Evolutionary conservation across 1,284 basidiomycete genomes (phyloP).

Genomic region (Tilletia horrida): DNA sequence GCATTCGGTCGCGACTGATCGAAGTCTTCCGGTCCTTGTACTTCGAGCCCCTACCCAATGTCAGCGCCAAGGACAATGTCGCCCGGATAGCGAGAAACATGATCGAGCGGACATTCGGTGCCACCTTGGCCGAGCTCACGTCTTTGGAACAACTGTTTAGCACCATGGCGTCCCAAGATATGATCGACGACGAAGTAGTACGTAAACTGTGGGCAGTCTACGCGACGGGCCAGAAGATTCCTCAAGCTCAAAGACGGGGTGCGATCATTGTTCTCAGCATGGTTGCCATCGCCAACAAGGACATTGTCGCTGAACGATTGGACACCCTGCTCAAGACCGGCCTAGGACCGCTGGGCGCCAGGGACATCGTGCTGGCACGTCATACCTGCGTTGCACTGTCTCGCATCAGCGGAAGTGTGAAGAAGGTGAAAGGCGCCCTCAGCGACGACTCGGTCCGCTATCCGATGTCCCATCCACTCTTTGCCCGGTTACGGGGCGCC

Average conservation of each 20-base stretch:
- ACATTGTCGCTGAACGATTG: constrained; percentile 80
- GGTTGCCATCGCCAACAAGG: constrained; percentile 80
- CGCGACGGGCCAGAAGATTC: constrained; percentile 56
- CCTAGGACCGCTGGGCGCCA: constrained; percentile 70
- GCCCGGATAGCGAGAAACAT: constrained; percentile 97
- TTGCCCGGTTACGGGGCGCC: constrained; percentile 73
- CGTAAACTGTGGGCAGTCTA: constrained; percentile 93
- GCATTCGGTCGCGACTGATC: constrained; percentile 77
- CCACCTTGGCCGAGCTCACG: constrained; percentile 90
- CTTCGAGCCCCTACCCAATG: constrained; percentile 63
- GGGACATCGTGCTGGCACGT: constrained; percentile 79
- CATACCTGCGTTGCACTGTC: constrained; percentile 93
- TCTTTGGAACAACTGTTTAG: constrained; percentile 94
- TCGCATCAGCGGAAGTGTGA: constrained; percentile 85
- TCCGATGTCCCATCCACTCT: constrained; percentile 83
- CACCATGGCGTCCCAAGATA: constrained; percentile 79
- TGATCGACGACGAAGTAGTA: constrained; percentile 79
- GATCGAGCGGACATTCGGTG: constrained; percentile 62
- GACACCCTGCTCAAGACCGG: constrained; percentile 83
- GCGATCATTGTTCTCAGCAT: constrained; percentile 93
- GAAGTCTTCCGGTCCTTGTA: constrained; percentile 86
- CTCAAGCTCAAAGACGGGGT: constrained; percentile 78
- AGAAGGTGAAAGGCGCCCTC: constrained; percentile 85
- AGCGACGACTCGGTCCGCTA: constrained; percentile 80
- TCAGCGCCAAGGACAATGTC: constrained; percentile 78